These are phyloP conservation scores for Acanthamoeba castellanii DNA, from an alignment of 208 protist species.

Conservation along the genomic window DNA sequence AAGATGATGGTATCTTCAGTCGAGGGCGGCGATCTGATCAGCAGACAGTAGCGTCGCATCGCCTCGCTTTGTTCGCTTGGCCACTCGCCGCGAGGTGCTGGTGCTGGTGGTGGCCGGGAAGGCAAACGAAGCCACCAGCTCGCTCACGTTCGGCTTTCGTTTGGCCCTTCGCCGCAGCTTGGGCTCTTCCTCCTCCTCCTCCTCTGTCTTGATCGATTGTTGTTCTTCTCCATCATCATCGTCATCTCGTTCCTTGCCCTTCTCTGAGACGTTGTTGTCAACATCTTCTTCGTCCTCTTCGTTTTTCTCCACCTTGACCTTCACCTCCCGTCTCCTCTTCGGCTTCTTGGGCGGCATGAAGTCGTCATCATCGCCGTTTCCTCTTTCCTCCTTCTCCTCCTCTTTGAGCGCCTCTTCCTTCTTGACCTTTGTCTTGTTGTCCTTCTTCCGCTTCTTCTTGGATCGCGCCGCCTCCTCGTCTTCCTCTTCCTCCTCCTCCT, in stretches of 20 bases:
- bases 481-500: background rate
- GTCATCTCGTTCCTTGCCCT: background rate
- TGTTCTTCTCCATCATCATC: background rate
- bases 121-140: background rate
- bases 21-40: no score
- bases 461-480: background rate
- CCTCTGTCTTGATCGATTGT: background rate
- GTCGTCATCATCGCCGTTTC: background rate
- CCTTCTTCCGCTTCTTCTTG: background rate
- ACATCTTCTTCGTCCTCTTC: background rate
- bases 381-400: background rate
- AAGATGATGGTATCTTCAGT: no score
- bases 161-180: background rate
- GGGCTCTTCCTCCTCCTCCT: background rate
- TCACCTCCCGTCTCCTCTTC: background rate
- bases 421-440: background rate
- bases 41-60: background rate
- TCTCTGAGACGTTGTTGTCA: background rate
- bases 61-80: background rate
- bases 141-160: background rate
- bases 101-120: background rate
- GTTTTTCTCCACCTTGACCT: background rate
- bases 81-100: background rate
- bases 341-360: background rate
- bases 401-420: background rate